These are phyloP conservation scores for Cladosporium phlei DNA, from an alignment of 2,329 filamentous ascomycete species.

Conservation along the genomic window DNA sequence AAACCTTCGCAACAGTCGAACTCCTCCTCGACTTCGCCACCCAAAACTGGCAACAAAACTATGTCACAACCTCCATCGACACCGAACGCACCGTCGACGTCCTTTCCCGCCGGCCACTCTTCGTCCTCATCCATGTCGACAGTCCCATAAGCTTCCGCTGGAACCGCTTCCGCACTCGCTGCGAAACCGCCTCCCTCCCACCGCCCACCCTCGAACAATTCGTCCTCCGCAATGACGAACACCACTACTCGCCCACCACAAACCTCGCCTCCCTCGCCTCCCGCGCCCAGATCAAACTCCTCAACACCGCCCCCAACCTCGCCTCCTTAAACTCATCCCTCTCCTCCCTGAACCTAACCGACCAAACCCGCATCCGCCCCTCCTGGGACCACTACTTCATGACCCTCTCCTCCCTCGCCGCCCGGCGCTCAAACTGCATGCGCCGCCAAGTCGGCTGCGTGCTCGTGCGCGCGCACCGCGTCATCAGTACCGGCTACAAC, in stretches of 20 bases:
- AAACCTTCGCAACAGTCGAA: slow-evolving; percentile 57
- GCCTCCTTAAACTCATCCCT: slow-evolving; percentile 68
- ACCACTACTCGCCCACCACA: slow-evolving; percentile 63
- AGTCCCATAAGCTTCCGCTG: slow-evolving; percentile 81
- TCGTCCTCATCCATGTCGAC: slow-evolving; percentile 86
- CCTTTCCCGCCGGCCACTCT: slow-evolving; percentile 78
- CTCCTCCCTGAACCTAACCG: slow-evolving; percentile 67
- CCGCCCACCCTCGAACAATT: slow-evolving; percentile 55
- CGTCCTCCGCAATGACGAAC: slow-evolving; percentile 61
- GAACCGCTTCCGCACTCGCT: slow-evolving; percentile 65
- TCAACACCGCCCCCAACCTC: slow-evolving; percentile 70
- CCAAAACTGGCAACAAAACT: slow-evolving; percentile 73
- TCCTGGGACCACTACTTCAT: slow-evolving; percentile 98
- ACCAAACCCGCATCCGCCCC: slow-evolving; percentile 75
- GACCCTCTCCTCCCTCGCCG: slow-evolving; percentile 86
- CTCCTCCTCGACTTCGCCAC: slow-evolving; percentile 81
- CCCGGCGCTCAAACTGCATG: slow-evolving; percentile 94
- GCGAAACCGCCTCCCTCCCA: slow-evolving; percentile 38
- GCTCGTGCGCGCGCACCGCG: slow-evolving; percentile 75
- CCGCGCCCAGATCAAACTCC: slow-evolving; percentile 74
- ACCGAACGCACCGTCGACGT: slow-evolving; percentile 68
- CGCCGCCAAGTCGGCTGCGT: slow-evolving; percentile 94
- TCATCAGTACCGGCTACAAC: slow-evolving; percentile 95
- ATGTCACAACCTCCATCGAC: slow-evolving; percentile 80
- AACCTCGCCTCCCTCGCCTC: slow-evolving; percentile 74